Evolutionary conservation across 1,284 basidiomycete genomes (phyloP), one percentile per base, ranked within the genome.

Genomic region (Tilletia caries): DNA sequence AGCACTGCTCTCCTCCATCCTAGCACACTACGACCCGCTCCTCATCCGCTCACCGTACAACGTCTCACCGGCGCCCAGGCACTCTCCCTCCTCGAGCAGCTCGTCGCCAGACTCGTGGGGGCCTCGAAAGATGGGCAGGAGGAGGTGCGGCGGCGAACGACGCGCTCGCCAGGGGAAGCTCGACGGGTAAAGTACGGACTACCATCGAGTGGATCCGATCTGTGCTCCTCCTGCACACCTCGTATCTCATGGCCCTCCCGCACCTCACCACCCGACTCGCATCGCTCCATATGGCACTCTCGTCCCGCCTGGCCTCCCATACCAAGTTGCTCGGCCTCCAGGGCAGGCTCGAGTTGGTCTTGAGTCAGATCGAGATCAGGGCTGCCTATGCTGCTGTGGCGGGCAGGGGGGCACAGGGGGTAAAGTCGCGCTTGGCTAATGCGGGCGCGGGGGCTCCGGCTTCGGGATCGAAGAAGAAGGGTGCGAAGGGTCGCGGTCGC

Each of bases 311-410:
- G 29, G 87, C 90, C 43, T 85, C 95, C 41, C 92, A 96, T 77
- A 91, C 94, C 75, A 92, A 90, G 68, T 86, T 98, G 18, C 86
- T 95, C 8, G 89, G 91, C 2, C 87, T 98, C 54, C 92, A 89
- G 70, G 95, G 95, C 18, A 89, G 93, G 70, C 86, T 98, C 27
- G 95, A 97, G 80, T 91, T 95, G 84, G 92, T n/a, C n/a, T n/a
- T n/a, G n/a, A n/a, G n/a, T n/a, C n/a, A n/a, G n/a, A n/a, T n/a
- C n/a, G n/a, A n/a, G n/a, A n/a, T n/a, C n/a, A n/a, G n/a, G n/a
- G n/a, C n/a, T n/a, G n/a, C n/a, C n/a, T n/a, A n/a, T n/a, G n/a
- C n/a, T n/a, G n/a, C n/a, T n/a, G n/a, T n/a, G n/a, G n/a, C n/a
- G n/a, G n/a, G n/a, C n/a, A n/a, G n/a, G n/a, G n/a, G n/a, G n/a